Conservation (phyloP, 306 rosid genomes). For the Begonia fuchsioides region DNA sequence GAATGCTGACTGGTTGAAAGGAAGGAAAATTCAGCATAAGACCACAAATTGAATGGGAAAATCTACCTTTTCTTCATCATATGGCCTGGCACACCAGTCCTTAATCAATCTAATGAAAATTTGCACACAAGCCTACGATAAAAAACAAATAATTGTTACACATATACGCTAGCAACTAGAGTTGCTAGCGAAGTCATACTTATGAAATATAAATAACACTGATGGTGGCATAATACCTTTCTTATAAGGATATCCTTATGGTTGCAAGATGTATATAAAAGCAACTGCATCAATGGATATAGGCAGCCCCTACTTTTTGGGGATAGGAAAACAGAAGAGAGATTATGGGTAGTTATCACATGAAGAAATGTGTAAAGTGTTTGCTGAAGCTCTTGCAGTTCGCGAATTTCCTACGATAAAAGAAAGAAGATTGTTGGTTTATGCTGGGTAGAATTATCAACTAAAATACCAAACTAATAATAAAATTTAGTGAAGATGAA, state of each 20-base stretch:
- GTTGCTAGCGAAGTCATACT: too few species aligned
- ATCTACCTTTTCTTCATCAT: conserved; percentile 64
- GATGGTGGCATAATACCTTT: conserved; percentile 37
- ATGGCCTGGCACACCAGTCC: conserved; percentile 77
- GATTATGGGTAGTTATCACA: conserved; percentile 62
- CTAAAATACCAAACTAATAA: too few species aligned
- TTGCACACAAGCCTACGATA: conserved; percentile 71
- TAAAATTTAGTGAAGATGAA: too few species aligned
- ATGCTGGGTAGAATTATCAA: too few species aligned
- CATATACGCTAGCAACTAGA: background rate
- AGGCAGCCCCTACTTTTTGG: conserved; percentile 65
- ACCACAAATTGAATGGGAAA: conserved; percentile 4
- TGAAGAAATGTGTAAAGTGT: conserved; percentile 80
- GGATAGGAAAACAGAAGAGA: conserved; percentile 70
- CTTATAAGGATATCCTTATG: conserved; percentile 79
- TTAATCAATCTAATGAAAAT: conserved; percentile 69
- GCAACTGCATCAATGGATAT: conserved; percentile 74
- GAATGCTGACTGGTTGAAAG: background rate
- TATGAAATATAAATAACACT: too few species aligned
- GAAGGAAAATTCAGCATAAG: conserved; percentile 6
- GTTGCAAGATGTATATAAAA: conserved; percentile 63
- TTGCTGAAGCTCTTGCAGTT: conserved; percentile 87
- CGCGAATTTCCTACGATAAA: conserved; percentile 68
- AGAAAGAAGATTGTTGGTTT: background rate
- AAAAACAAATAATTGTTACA: conserved; percentile 12